These are phyloP conservation scores for Chlamydomonas eustigma DNA, from an alignment of 139 green algal genomes.

Conservation along the genomic window DNA sequence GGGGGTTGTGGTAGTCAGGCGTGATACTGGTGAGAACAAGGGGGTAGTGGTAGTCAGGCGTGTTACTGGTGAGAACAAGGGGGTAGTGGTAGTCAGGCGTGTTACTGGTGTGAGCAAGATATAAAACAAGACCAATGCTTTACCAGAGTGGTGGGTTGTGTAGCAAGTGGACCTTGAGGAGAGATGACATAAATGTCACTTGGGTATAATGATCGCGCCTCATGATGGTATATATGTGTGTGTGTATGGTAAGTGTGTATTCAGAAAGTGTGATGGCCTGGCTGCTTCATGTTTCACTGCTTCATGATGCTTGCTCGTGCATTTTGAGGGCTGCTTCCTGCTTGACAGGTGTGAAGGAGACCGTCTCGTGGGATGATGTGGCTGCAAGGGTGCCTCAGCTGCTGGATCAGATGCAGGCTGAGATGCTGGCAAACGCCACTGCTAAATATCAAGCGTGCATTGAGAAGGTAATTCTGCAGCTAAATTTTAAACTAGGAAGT, in stretches of 20 bases:
- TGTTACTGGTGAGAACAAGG: slow-evolving; percentile 68
- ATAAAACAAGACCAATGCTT: too few species aligned
- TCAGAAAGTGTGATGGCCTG: too few species aligned
- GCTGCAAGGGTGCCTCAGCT: slow-evolving; percentile 48
- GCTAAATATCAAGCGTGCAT: neutral
- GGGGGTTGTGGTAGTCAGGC: neutral
- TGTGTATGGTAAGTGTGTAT: too few species aligned
- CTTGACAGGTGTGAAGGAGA: slow-evolving; percentile 77
- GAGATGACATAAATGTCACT: too few species aligned
- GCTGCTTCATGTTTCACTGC: too few species aligned
- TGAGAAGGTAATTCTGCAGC: neutral
- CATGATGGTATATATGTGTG: too few species aligned
- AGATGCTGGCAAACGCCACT: slow-evolving; percentile 72
- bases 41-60: slow-evolving; percentile 76
- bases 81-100: slow-evolving; percentile 52
- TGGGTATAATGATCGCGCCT: too few species aligned
- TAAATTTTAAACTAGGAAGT: too few species aligned
- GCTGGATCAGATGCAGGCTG: slow-evolving; percentile 80
- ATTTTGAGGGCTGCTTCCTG: too few species aligned
- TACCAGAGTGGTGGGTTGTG: too few species aligned
- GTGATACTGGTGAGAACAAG: slow-evolving; percentile 42
- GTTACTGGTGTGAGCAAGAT: slow-evolving; percentile 86
- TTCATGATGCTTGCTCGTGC: too few species aligned
- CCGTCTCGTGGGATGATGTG: slow-evolving; percentile 74
- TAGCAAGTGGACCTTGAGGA: too few species aligned